Percentiles rank a stretch among this genome's conserved stretches.
Conservation (phyloP, 768 basidiomycete species). For the Rhodotorula sphaerocarpa region DNA sequence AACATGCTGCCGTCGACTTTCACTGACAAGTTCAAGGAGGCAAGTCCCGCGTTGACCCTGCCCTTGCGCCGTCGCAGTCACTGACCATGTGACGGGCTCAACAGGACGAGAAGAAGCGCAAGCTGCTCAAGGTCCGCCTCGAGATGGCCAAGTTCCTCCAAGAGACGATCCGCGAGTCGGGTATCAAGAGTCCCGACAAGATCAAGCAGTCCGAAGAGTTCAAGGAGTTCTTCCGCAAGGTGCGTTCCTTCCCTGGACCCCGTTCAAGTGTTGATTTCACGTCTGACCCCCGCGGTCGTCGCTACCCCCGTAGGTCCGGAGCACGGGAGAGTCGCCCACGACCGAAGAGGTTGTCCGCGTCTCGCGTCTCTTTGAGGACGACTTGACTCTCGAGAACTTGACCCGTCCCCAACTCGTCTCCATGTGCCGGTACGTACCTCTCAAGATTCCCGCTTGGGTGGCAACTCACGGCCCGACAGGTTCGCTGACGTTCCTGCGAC, state of each 20-base stretch:
- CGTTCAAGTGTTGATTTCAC: not conserved
- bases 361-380: constrained; percentile 93
- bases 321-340: constrained; percentile 89
- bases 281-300: not conserved
- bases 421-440: constrained; percentile 58
- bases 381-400: constrained; percentile 93
- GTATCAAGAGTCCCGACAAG: constrained; percentile 73
- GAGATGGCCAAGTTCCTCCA: constrained; percentile 99
- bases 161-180: constrained; percentile 89
- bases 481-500: too few species aligned
- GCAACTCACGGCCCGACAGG: too few species aligned
- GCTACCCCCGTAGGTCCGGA: constrained; percentile 58
- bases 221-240: constrained; percentile 99
- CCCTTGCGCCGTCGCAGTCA: not conserved
- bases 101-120: constrained; percentile 94
- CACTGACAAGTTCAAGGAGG: constrained; percentile 91
- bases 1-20: constrained; percentile 98
- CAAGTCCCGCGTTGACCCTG: constrained; percentile 43
- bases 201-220: constrained; percentile 92
- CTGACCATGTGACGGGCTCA: too few species aligned
- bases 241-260: constrained; percentile 40
- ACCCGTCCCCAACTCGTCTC: constrained; percentile 96
- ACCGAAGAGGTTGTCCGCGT: constrained; percentile 82
- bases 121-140: constrained; percentile 81
- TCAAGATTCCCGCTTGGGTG: too few species aligned